A percentile compares a stretch with the other conserved stretches of the same genome.
Evolutionary conservation across 1,284 basidiomycete genomes (phyloP).

Genomic region (Cutaneotrichosporon cavernicola): DNA sequence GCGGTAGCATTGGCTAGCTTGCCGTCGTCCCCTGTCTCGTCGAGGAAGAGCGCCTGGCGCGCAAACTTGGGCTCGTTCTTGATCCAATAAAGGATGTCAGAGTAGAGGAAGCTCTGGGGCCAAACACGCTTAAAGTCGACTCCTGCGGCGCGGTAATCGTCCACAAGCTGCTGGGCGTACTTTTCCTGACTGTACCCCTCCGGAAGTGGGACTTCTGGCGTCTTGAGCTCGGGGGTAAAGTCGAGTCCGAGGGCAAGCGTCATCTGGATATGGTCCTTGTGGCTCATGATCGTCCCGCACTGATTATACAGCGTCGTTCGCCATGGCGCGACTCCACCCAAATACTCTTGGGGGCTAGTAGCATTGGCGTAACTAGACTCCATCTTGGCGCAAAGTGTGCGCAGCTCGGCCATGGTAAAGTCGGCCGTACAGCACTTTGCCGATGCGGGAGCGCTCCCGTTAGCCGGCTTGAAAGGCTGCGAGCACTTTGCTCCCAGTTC

Average conservation of each 20-base stretch:
- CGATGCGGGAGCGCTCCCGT: conserved; percentile 12
- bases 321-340: conserved; percentile 17
- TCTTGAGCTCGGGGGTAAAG: conserved; percentile 28
- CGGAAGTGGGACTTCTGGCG: conserved; percentile 25
- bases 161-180: conserved; percentile 25
- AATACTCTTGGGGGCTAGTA: conserved; percentile 23
- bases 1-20: conserved; percentile 12
- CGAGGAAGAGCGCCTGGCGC: conserved; percentile 24
- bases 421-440: conserved; percentile 31
- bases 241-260: conserved; percentile 25
- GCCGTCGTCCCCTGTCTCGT: conserved; percentile 18
- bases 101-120: conserved; percentile 27
- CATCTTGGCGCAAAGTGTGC: conserved; percentile 27
- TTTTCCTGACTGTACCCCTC: conserved; percentile 27
- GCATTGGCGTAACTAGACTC: conserved; percentile 21
- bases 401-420: conserved; percentile 27
- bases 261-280: conserved; percentile 25
- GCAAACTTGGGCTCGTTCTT: conserved; percentile 23
- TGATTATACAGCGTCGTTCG: conserved; percentile 24
- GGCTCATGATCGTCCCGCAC: conserved; percentile 25
- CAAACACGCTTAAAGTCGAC: conserved; percentile 21
- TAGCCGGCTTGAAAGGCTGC: conserved; percentile 23
- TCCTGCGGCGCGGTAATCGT: conserved; percentile 18
- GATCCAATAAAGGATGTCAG: conserved; percentile 26
- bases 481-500: conserved; percentile 25